Conservation (phyloP, 2,329 filamentous ascomycete species). For the Fusarium tjaetaba region DNA sequence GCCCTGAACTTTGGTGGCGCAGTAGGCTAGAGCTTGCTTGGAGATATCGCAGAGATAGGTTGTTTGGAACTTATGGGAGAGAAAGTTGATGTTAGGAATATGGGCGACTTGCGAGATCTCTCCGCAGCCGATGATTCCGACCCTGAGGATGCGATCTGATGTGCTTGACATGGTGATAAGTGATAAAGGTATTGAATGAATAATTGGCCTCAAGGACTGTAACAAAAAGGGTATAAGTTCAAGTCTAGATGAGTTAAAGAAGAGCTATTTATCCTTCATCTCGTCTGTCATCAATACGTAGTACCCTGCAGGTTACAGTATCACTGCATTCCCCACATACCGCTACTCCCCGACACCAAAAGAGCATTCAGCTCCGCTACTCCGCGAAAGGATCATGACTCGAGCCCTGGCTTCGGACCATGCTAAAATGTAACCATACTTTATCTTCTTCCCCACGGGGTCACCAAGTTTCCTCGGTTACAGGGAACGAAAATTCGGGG, state of each 20-base stretch:
- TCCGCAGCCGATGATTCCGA: constrained; percentile 11
- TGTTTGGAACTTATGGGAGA: constrained; percentile 56
- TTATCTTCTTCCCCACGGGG: neutral
- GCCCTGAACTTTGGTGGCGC: constrained; percentile 37
- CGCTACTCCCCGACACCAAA: neutral
- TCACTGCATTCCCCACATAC: neutral
- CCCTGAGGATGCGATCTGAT: neutral
- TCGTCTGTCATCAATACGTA: neutral
- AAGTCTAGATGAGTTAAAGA: neutral
- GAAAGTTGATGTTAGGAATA: constrained; percentile 58
- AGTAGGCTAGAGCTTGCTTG: constrained; percentile 39
- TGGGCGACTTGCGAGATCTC: constrained; percentile 58
- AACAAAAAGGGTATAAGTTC: neutral
- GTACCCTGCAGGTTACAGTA: neutral
- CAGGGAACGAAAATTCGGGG: neutral
- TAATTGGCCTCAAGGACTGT: neutral
- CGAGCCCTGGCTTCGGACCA: neutral
- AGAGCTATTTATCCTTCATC: neutral
- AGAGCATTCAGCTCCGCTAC: neutral
- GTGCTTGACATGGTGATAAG: neutral
- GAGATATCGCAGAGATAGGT: constrained; percentile 64
- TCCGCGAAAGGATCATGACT: neutral
- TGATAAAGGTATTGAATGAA: rapidly evolving
- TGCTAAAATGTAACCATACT: neutral
- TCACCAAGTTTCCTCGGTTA: neutral